phyloP scores from a whole-genome alignment of 306 rosid genomes.

The Corylus americana region DNA sequence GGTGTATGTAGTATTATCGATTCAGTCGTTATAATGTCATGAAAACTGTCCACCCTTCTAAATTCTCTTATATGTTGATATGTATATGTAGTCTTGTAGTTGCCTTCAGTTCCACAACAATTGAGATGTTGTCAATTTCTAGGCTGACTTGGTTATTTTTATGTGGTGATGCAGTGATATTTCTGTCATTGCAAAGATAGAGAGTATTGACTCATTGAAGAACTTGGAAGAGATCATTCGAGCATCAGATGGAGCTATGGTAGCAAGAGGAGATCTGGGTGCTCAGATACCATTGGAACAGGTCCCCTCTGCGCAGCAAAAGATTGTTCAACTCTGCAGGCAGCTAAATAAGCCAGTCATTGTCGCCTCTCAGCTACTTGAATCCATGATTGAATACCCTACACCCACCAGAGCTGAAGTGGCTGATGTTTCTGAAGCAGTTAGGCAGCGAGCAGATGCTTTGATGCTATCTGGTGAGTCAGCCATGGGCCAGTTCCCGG shows the following conservation, averaged over 20 bases:
- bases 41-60: conserved; percentile 3
- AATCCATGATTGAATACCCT: conserved; percentile 98
- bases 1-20: neutral
- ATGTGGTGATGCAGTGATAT: conserved; percentile 64
- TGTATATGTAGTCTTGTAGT: neutral
- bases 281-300: conserved; percentile 98
- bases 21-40: neutral
- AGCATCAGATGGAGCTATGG: conserved; percentile 99
- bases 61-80: neutral
- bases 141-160: conserved; percentile 10
- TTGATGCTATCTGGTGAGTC: conserved; percentile 99
- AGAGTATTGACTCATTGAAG: conserved; percentile 91
- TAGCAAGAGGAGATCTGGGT: conserved; percentile 98
- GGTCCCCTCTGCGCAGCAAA: conserved; percentile 95
- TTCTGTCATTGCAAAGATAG: conserved; percentile 89
- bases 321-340: conserved; percentile 90
- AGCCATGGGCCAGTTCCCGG: conserved; percentile 99
- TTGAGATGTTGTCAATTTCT: conserved; percentile 9
- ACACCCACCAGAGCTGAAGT: conserved; percentile 99
- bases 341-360: conserved; percentile 95
- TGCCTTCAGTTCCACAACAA: conserved; percentile 7
- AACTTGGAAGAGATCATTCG: conserved; percentile 90
- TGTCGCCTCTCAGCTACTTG: conserved; percentile 98
- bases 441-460: conserved; percentile 98
- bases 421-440: conserved; percentile 99